phyloP scores from a whole-genome alignment of 1,284 basidiomycete genomes.

The Ceratobasidium sp. region DNA sequence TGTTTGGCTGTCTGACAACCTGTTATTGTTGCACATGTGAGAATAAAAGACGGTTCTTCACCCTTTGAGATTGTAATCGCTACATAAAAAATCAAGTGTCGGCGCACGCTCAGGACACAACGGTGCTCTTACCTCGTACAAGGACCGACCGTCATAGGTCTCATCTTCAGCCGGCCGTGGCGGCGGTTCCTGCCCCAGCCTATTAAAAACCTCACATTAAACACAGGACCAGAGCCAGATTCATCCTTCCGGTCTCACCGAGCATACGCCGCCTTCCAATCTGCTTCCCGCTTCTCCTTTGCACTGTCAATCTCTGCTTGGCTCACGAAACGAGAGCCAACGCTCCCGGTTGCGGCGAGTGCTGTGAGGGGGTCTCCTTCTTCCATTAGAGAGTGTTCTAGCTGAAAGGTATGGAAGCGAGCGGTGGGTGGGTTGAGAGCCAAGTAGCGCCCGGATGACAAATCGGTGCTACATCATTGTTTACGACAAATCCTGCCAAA shows the following conservation, averaged over 20 bases:
- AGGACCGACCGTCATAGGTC: constrained; percentile 82
- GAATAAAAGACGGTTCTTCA: constrained; percentile 27
- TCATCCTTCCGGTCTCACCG: constrained; percentile 61
- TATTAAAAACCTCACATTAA: constrained; percentile 52
- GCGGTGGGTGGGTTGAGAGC: constrained; percentile 3
- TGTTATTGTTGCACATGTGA: background rate
- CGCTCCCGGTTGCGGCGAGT: constrained; percentile 39
- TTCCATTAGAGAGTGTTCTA: constrained; percentile 6
- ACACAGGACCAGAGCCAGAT: background rate
- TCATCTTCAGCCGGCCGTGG: constrained; percentile 76
- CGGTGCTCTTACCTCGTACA: constrained; percentile 79
- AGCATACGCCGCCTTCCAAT: constrained; percentile 94
- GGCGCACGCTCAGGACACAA: background rate
- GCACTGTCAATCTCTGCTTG: constrained; percentile 83
- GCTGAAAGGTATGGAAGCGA: background rate
- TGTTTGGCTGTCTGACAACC: constrained; percentile 78
- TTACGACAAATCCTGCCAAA: background rate
- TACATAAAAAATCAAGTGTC: background rate
- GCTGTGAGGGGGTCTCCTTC: constrained; percentile 34
- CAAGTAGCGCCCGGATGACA: background rate
- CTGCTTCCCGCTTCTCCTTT: constrained; percentile 78
- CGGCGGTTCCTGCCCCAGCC: constrained; percentile 88
- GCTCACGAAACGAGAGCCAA: constrained; percentile 63
- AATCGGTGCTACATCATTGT: background rate
- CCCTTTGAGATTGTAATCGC: constrained; percentile 53